phyloP scores from a whole-genome alignment of 108 stramenopile species.

The Stephanodiscus triporus region DNA sequence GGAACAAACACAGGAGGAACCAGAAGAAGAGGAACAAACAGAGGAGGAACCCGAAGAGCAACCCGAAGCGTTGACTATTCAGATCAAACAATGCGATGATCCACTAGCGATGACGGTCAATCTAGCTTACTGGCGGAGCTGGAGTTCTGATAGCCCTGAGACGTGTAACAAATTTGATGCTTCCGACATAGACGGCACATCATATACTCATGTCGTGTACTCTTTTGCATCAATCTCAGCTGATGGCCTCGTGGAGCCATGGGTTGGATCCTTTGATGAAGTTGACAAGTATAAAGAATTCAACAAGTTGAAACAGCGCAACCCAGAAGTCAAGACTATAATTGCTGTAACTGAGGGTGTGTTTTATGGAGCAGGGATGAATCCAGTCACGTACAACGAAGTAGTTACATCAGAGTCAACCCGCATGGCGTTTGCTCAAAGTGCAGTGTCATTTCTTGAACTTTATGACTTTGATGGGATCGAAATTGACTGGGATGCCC shows the following conservation, averaged over 20 bases:
- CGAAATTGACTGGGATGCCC: conserved; percentile 58
- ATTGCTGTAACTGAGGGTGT: conserved; percentile 55
- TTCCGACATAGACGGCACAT: conserved; percentile 46
- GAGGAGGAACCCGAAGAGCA: conserved; percentile 8
- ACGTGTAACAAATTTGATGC: conserved; percentile 54
- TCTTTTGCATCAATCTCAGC: conserved; percentile 54
- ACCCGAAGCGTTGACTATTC: conserved; percentile 35
- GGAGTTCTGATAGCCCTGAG: conserved; percentile 49
- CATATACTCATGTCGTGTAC: conserved; percentile 54
- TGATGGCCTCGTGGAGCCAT: conserved; percentile 50
- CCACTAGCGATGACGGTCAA: conserved; percentile 59
- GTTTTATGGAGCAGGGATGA: conserved; percentile 56
- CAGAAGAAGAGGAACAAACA: conserved; percentile 1
- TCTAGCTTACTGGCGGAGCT: conserved; percentile 57
- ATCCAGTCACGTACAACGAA: conserved; percentile 48
- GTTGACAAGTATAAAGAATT: conserved; percentile 55
- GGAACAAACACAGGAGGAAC: not conserved
- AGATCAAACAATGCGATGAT: conserved; percentile 50
- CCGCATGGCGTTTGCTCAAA: conserved; percentile 53
- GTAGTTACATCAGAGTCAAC: conserved; percentile 35
- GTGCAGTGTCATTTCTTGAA: conserved; percentile 43
- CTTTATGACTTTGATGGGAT: conserved; percentile 60
- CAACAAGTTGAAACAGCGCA: conserved; percentile 49
- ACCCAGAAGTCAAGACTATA: conserved; percentile 49
- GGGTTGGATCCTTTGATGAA: conserved; percentile 54